These are phyloP conservation scores for Lachancea waltii DNA, from an alignment of 805 yeast genomes.

Conservation along the genomic window DNA sequence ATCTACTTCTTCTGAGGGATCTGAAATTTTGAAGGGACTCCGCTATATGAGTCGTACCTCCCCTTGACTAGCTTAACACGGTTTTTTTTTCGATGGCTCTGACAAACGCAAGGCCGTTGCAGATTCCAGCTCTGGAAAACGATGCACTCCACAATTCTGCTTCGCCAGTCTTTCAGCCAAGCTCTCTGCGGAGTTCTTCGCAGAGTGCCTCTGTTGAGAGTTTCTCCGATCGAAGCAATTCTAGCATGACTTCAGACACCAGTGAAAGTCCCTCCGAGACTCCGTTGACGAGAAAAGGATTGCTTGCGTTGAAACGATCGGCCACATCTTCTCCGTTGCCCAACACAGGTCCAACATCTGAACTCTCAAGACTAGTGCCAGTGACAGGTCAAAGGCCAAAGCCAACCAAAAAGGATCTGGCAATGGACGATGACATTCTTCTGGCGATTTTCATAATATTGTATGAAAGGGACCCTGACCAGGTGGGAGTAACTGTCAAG, in stretches of 20 bases:
- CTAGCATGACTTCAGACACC: conserved; percentile 2
- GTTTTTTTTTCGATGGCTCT: conserved; percentile 59
- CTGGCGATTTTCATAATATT: conserved; percentile 68
- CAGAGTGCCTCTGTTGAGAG: conserved; percentile 2
- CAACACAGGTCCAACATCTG: conserved; percentile 10
- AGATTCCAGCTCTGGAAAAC: conserved; percentile 39
- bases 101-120: conserved; percentile 61
- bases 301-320: conserved; percentile 3
- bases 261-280: conserved; percentile 2
- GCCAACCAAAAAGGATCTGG: conserved; percentile 54
- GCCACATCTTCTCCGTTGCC: conserved; percentile 7
- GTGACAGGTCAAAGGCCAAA: conserved; percentile 69
- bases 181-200: conserved; percentile 17
- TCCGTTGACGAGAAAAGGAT: conserved; percentile 1
- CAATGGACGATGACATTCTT: conserved; percentile 67
- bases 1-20: too few relatives aligned
- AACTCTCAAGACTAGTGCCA: conserved; percentile 68
- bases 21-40: too few relatives aligned
- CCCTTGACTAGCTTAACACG: too few relatives aligned
- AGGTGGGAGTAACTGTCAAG: conserved; percentile 83
- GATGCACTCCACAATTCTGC: conserved; percentile 29
- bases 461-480: conserved; percentile 59
- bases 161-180: conserved; percentile 31
- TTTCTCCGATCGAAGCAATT: conserved; percentile 1
- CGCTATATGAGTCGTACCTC: too few relatives aligned